Percentiles rank a stretch among this genome's conserved stretches.
Evolutionary conservation across 2,329 filamentous ascomycete species (phyloP).

Genomic region (Ophiostoma sp.): DNA sequence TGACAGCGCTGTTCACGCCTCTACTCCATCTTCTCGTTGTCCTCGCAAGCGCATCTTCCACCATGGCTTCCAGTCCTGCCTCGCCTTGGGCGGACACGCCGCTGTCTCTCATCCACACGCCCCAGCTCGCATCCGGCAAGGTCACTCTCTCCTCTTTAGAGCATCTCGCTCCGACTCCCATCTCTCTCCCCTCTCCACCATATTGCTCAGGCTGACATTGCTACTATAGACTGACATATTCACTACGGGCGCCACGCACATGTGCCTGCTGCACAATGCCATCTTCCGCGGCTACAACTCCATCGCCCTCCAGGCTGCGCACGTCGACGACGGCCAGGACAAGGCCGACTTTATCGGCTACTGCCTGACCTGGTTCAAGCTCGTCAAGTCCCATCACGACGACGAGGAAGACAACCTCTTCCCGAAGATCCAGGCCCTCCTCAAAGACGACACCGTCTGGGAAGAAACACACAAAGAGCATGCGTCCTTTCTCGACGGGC

Average conservation of each 20-base stretch:
- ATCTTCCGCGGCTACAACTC: constrained; percentile 60
- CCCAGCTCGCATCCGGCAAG: constrained; percentile 48
- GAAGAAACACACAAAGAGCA: constrained; percentile 51
- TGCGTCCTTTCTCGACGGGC: constrained; percentile 47
- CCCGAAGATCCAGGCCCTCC: constrained; percentile 47
- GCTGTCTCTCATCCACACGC: constrained; percentile 50
- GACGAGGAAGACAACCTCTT: constrained; percentile 56
- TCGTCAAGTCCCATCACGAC: constrained; percentile 55
- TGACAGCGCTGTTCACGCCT: background rate
- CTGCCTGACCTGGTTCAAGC: constrained; percentile 52
- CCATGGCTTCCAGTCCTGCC: background rate
- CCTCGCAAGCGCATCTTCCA: background rate
- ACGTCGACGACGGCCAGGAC: constrained; percentile 44
- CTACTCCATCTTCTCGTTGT: background rate
- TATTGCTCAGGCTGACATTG: background rate
- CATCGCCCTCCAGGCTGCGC: constrained; percentile 55
- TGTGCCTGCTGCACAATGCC: constrained; percentile 56
- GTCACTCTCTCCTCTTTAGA: constrained; percentile 30
- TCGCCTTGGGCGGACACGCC: constrained; percentile 50
- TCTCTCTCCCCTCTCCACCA: too few relatives aligned
- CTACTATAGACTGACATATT: constrained; percentile 49
- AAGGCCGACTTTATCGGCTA: constrained; percentile 54
- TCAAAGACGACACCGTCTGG: constrained; percentile 48
- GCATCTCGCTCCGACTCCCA: background rate
- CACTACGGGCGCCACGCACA: constrained; percentile 54